phyloP scores from a whole-genome alignment of 768 basidiomycete genomes.

The Termitomyces sp. region DNA sequence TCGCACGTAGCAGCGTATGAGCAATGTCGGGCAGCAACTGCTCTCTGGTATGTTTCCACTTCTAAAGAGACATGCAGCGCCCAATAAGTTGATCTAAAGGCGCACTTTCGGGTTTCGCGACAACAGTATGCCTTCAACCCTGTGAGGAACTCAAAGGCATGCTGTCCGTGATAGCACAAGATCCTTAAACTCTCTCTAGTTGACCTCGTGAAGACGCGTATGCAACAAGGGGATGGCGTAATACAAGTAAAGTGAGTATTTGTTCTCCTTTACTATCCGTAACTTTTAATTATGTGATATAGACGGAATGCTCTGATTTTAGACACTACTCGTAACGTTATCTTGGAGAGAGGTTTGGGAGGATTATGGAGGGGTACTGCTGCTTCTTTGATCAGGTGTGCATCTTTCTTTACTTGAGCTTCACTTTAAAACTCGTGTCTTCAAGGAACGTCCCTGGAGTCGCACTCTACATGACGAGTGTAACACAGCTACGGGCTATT shows the following conservation, averaged over 20 bases:
- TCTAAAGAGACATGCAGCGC: not conserved
- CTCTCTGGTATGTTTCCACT: constrained; percentile 43
- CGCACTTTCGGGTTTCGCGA: constrained; percentile 73
- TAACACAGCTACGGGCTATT: constrained; percentile 74
- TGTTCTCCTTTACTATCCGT: not conserved
- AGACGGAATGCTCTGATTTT: constrained; percentile 32
- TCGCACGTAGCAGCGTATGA: constrained; percentile 35
- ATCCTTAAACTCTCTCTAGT: constrained; percentile 36
- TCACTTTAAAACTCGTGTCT: not conserved
- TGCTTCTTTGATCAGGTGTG: constrained; percentile 70
- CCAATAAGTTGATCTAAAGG: constrained; percentile 34
- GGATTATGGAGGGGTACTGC: constrained; percentile 89
- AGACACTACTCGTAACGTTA: constrained; percentile 48
- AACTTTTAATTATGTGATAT: constrained; percentile 23
- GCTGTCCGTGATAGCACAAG: not conserved
- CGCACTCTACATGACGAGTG: constrained; percentile 83
- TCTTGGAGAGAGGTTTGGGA: constrained; percentile 53
- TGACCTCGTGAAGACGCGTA: constrained; percentile 87
- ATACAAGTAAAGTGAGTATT: constrained; percentile 29
- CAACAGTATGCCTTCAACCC: constrained; percentile 72
- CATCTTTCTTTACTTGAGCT: not conserved
- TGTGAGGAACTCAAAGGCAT: constrained; percentile 36
- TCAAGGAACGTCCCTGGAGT: constrained; percentile 88
- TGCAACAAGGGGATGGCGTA: constrained; percentile 73
- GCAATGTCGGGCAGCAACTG: constrained; percentile 63